Percentiles rank a stretch among this genome's conserved stretches.
Conservation (phyloP, 1,284 basidiomycete genomes). For the Melanopsichium pennsylvanicum region DNA sequence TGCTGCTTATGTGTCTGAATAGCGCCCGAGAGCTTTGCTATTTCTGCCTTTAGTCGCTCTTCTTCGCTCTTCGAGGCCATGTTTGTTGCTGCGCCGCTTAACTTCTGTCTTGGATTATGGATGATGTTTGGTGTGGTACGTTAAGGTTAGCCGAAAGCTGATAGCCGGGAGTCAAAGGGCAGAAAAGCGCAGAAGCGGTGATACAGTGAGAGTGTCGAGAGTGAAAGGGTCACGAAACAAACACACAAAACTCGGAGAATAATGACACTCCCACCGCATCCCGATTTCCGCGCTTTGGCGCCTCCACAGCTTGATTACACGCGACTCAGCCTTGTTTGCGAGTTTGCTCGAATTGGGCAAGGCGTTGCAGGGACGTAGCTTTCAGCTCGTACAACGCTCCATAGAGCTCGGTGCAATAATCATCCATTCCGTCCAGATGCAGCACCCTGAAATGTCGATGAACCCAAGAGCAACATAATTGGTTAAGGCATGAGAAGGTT, state of each 20-base stretch:
- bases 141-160: no score
- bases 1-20: conserved; percentile 50
- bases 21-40: conserved; percentile 58
- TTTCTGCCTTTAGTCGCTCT: conserved; percentile 56
- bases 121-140: no score
- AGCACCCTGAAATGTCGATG: no score
- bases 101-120: no score
- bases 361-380: no score
- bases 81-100: background rate
- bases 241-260: conserved; percentile 5
- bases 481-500: no score
- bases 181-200: background rate
- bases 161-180: background rate
- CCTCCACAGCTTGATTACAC: conserved; percentile 17
- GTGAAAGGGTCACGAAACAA: background rate
- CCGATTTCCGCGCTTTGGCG: conserved; percentile 24
- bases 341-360: no score
- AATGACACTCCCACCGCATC: background rate
- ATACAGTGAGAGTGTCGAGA: conserved; percentile 8
- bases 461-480: no score
- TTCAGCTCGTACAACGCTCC: no score
- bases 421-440: no score
- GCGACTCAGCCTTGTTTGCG: conserved; percentile 12
- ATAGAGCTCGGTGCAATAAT: no score
- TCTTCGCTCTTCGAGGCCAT: conserved; percentile 42